Conservation (phyloP, 2,329 filamentous ascomycete species). For the Xylaria arbuscula region DNA sequence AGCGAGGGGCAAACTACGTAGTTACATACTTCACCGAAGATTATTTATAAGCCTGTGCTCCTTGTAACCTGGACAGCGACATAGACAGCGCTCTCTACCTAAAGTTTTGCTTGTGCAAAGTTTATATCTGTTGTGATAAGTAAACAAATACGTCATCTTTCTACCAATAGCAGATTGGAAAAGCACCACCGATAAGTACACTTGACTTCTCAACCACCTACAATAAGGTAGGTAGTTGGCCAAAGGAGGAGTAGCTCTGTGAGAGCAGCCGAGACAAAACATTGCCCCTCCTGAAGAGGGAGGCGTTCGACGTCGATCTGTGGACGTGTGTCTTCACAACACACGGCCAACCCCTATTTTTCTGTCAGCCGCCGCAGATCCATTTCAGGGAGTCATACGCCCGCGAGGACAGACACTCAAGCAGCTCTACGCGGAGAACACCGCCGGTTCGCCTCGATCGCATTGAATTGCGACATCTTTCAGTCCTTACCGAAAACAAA, state of each 20-base stretch:
- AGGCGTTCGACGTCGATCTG: neutral
- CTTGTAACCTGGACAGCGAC: neutral
- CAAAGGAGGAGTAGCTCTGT: neutral
- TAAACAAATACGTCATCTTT: constrained; percentile 13
- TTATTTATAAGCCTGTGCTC: neutral
- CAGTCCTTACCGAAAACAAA: neutral
- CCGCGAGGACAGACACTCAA: neutral
- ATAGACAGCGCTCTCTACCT: neutral
- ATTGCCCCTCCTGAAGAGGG: constrained; percentile 12
- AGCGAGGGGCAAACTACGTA: constrained; percentile 18
- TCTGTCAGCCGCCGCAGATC: no score
- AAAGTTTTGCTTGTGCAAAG: neutral
- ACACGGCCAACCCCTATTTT: neutral
- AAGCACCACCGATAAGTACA: no score
- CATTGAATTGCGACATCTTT: no score
- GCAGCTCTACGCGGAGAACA: no score
- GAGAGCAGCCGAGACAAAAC: constrained; percentile 1
- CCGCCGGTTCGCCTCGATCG: no score
- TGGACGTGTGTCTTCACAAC: neutral
- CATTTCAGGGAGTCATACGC: no score
- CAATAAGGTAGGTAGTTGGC: neutral
- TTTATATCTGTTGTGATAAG: neutral
- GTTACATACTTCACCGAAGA: neutral
- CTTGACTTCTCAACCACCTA: neutral
- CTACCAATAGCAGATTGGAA: neutral